Base-by-base conservation (phyloP, 352 stramenopile genomes). In the Phytopythium sindhum region DNA sequence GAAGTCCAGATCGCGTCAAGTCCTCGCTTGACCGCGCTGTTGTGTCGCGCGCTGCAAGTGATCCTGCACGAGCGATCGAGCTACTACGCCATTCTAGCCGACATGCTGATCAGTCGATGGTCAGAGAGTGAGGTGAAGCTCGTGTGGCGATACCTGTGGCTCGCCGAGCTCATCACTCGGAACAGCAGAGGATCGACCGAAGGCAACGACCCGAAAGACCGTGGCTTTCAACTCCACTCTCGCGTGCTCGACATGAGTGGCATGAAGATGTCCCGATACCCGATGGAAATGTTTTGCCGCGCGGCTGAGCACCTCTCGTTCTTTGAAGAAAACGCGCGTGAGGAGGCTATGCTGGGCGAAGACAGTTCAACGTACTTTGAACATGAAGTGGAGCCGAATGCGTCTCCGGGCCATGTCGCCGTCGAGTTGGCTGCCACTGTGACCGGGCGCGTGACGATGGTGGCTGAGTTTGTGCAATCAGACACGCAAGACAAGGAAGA, bases 61-160 rank as follows among this genome's bases (percentile, higher is more conserved):
- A 77, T 95, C 33, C 78, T 95, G 29, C 84, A 95, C 39, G 83
- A 91, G 7, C 75, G 75, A 33, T 68, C 79, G 10, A 87, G 72
- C 54, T 95, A 95, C 62, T 84, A 90, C 63, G 79, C 87, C 0
- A 66, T 81, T 3, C 66, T 95, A 14, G 87, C 83, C 0, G 82
- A 93, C 63, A 84, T 82, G 70, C 71, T 95, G 8, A 86, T 93
- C 51, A 85, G 69, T 48, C 76, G 68, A 41, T 95, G 85, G 84
- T 81, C 61, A 9, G 86, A 93, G 62, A 70, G 63, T 24, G 87
- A 95, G 55, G 81, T 92, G 31, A 91, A 93, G 59, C 73, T 93
- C 28, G 83, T 95, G 42, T 95, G 87, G 87, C 69, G 87, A 14
- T 95, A 93, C 61, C 64, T 95, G 42, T 95, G 84, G 82, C 55